Base-by-base conservation (phyloP, 2,329 filamentous ascomycete genomes). In the Xylariaceae sp. region DNA sequence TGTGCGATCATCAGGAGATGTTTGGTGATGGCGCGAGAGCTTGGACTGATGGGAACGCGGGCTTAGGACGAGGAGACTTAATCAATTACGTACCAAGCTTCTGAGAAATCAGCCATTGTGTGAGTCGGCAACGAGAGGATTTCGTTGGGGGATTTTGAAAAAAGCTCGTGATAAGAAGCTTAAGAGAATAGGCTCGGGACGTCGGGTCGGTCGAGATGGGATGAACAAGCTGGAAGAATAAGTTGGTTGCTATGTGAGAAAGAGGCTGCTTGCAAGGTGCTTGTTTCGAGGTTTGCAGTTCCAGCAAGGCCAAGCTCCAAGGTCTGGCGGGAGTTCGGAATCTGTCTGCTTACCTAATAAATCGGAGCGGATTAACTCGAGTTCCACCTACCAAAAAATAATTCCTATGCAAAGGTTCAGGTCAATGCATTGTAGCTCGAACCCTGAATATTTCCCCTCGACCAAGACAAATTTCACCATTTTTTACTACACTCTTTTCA, bases 81-180 rank as follows among this genome's bases (percentile, higher is more conserved):
- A 48, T 50, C 20, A 55, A 67, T 67, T 67, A 71, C 69, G 64
- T 70, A 71, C 69, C 69, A 71, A 61, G 66, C 67, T 62, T 71
- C 69, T 51, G 67, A 60, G 63, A 56, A 68, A 30, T 58, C 59
- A 59, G 66, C 44, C 67, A 69, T 67, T 57, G 57, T 64, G 63
- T 57, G 41, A 56, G 53, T 50, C 32, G 45, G 43, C 48, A 43
- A 40, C 47, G 46, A 53, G 46, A 41, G 53, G 41, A 41, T 53
- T 32, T 44, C 30, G 42, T 57, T 50, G 36, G 35, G 53, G 44
- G 45, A 51, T 35, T 33, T 53, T 42, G 40, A 55, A 50, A 44
- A 16, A 40, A 44, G 23, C 50, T 47, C 43, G 42, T 39, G 37
- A 24, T 50, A 16, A 35, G 26, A 45, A 53, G 49, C 26, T 48